phyloP scores from a whole-genome alignment of 495 filamentous ascomycete genomes.

The Xylaria acuta region DNA sequence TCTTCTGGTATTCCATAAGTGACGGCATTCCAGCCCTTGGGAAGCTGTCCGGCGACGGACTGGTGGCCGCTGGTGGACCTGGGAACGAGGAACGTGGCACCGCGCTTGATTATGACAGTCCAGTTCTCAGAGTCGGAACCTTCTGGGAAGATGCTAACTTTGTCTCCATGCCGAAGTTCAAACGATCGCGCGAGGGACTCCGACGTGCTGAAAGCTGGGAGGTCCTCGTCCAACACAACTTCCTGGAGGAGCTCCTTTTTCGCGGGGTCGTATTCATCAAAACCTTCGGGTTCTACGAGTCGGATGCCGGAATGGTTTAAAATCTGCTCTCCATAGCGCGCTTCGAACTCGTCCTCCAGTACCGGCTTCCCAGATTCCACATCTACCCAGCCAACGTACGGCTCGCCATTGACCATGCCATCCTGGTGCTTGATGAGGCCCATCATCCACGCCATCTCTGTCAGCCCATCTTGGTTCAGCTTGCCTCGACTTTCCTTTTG shows the following conservation, averaged over 20 bases:
- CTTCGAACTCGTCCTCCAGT: slow-evolving; percentile 85
- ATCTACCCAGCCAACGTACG: slow-evolving; percentile 85
- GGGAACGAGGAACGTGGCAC: slow-evolving; percentile 78
- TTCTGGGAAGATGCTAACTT: slow-evolving; percentile 79
- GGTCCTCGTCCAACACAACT: slow-evolving; percentile 82
- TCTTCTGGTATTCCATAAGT: slow-evolving; percentile 85
- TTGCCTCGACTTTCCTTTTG: slow-evolving; percentile 89
- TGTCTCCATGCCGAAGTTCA: slow-evolving; percentile 82
- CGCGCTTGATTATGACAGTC: slow-evolving; percentile 80
- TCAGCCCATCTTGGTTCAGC: slow-evolving; percentile 87
- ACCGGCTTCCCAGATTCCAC: slow-evolving; percentile 80
- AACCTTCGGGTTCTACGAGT: slow-evolving; percentile 85
- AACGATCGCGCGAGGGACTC: slow-evolving; percentile 88
- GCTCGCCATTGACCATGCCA: slow-evolving; percentile 74
- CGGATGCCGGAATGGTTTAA: slow-evolving; percentile 91
- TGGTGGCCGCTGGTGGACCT: slow-evolving; percentile 86
- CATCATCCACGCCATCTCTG: slow-evolving; percentile 96
- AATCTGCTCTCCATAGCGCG: slow-evolving; percentile 85
- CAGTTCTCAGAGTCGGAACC: slow-evolving; percentile 80
- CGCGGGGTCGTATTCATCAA: slow-evolving; percentile 86
- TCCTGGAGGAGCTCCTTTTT: slow-evolving; percentile 91
- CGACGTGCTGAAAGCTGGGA: slow-evolving; percentile 86
- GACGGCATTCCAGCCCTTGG: slow-evolving; percentile 83
- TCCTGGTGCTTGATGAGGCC: slow-evolving; percentile 91
- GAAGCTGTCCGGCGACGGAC: slow-evolving; percentile 83